Conservation (phyloP, 2,329 filamentous ascomycete species). For the Ophiostoma populinum region DNA sequence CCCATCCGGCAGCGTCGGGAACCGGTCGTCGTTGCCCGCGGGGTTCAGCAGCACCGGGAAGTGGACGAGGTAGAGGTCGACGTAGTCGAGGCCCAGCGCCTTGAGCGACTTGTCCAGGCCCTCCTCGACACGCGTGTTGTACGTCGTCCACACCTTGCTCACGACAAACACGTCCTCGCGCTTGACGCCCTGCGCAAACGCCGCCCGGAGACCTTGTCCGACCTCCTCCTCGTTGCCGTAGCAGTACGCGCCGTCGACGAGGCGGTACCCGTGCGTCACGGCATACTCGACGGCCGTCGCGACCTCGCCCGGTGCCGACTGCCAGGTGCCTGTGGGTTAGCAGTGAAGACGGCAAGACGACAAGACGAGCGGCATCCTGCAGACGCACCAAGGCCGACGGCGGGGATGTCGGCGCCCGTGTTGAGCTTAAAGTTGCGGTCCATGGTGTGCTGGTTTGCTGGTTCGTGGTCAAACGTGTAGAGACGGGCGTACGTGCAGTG, state of each 20-base stretch:
- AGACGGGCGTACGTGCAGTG: too few species aligned
- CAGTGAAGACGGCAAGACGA: too few species aligned
- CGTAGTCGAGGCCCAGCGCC: constrained; percentile 58
- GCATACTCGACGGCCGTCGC: constrained; percentile 39
- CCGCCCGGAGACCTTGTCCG: constrained; percentile 58
- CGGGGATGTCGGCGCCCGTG: constrained; percentile 44
- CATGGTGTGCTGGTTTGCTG: too few species aligned
- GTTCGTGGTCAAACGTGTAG: too few species aligned
- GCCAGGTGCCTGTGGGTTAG: constrained; percentile 39
- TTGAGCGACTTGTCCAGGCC: constrained; percentile 57
- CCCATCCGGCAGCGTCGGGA: constrained; percentile 60
- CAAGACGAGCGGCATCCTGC: constrained; percentile 12
- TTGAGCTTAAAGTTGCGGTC: constrained; percentile 45
- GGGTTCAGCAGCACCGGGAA: constrained; percentile 74
- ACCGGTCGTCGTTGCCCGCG: constrained; percentile 53
- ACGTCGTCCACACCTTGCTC: constrained; percentile 74
- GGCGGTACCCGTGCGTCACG: constrained; percentile 37
- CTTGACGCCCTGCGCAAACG: constrained; percentile 52
- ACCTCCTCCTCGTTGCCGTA: constrained; percentile 75
- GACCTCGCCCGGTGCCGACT: constrained; percentile 41
- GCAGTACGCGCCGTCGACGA: constrained; percentile 58
- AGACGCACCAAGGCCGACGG: constrained; percentile 38
- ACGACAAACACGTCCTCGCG: constrained; percentile 70
- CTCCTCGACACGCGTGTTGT: constrained; percentile 51
- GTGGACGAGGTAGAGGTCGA: constrained; percentile 71